Evolutionary conservation across 768 basidiomycete genomes (phyloP), one percentile per base, ranked within the genome.

Genomic region (Gloeopeniophorella convolvens): DNA sequence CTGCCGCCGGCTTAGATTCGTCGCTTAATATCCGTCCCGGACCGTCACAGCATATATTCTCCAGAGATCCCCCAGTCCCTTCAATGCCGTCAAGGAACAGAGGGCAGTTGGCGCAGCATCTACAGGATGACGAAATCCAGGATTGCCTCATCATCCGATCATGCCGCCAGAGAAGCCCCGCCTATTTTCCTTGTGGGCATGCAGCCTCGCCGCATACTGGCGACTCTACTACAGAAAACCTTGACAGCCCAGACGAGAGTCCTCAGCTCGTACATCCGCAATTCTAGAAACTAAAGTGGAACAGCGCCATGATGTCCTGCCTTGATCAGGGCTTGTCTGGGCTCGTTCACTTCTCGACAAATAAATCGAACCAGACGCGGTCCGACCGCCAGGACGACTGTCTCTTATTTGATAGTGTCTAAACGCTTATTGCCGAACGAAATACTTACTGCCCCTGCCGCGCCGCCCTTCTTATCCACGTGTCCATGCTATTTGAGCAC

Each of bases 391-490:
- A 42, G 39, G 39, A 45, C 46, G 51, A 53, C 46, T 27, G 47
- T 42, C 28, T 37, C 5, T 43, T 44, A 54, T 54, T 54, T 48
- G 47, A 54, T 48, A 54, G 52, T 48, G 52, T 23, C 36, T 54
- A 54, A 48, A 48, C 52, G 46, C 52, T 54, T 54, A 54, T 54
- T 43, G 47, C 52, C 47, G 52, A 48, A 26, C 34, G 39, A 21
- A 44, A n/a, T n/a, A n/a, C n/a, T n/a, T 32, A 26, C 35, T 48
- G 41, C 20, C 28, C 42, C 46, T 39, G 47, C 44, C 30, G 11
- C n/a, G n/a, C 12, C 39, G 20, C 42, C 44, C 28, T 30, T 36
- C 50, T 24, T 15, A 37, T 28, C 30, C 52, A 48, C 51, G 45
- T 48, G 51, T 42, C 28, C 20, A 41, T 28, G 27, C 46, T 11